These are phyloP conservation scores for Trypanosoma scelopori DNA, from an alignment of 208 protist genomes.

Conservation along the genomic window DNA sequence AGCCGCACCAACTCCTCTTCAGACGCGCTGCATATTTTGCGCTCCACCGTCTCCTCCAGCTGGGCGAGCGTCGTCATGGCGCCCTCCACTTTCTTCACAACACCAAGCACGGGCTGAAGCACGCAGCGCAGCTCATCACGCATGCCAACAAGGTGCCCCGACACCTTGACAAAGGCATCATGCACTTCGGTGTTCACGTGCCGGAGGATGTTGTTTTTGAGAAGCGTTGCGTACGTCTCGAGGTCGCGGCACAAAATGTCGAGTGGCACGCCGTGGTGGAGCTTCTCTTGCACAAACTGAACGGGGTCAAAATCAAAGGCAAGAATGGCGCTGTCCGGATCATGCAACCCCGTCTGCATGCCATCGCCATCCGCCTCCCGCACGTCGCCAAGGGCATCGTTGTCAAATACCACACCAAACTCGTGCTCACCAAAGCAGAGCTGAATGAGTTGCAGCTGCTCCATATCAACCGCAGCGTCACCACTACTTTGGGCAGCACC, in stretches of 20 bases:
- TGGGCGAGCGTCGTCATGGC: constrained; percentile 38
- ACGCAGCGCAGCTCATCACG: constrained; percentile 71
- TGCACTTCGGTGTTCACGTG: constrained; percentile 83
- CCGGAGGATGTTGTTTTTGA: constrained; percentile 60
- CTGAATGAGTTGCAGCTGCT: constrained; percentile 81
- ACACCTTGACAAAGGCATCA: constrained; percentile 72
- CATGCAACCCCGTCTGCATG: not conserved
- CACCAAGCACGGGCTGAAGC: constrained; percentile 48
- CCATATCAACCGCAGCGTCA: constrained; percentile 17
- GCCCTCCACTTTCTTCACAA: constrained; percentile 48
- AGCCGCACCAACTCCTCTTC: constrained; percentile 53
- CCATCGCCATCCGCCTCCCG: not conserved
- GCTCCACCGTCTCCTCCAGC: constrained; percentile 34
- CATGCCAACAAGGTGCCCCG: constrained; percentile 70
- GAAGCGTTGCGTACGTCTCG: constrained; percentile 46
- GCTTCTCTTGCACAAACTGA: constrained; percentile 70
- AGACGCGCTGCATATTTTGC: constrained; percentile 51
- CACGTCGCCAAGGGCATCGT: not conserved
- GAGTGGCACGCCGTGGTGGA: constrained; percentile 70
- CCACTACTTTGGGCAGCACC: not conserved
- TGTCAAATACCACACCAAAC: constrained; percentile 70
- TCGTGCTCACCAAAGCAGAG: constrained; percentile 87
- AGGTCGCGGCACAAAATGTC: constrained; percentile 65
- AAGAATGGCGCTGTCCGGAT: constrained; percentile 1
- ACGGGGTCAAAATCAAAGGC: constrained; percentile 54